A percentile compares a stretch with the other conserved stretches of the same genome.
Conservation (phyloP, 2,329 filamentous ascomycete species). For the Endothia cerciana region DNA sequence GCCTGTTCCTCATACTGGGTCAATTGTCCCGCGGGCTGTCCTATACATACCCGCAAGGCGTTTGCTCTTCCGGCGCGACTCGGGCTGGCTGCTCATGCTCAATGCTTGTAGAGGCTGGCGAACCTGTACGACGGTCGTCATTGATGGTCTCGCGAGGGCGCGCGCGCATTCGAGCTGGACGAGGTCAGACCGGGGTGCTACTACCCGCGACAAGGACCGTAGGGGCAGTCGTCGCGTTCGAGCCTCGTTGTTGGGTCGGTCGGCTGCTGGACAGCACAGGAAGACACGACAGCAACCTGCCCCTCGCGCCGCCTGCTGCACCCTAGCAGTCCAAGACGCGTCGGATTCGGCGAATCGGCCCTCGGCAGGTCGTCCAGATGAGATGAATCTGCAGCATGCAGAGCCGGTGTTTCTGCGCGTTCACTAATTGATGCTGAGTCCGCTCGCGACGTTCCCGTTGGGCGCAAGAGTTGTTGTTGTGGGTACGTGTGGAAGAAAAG, state of each 20-base stretch:
- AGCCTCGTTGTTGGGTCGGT: conserved; percentile 9
- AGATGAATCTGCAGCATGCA: conserved; percentile 15
- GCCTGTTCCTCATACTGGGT: neutral
- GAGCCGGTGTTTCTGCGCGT: conserved; percentile 21
- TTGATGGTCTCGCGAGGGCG: conserved; percentile 50
- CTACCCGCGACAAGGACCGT: neutral
- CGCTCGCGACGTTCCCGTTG: conserved; percentile 13
- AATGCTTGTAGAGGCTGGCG: conserved; percentile 67
- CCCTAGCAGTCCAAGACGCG: conserved; percentile 22
- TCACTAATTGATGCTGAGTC: conserved; percentile 27
- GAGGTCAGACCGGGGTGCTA: neutral
- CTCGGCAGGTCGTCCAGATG: neutral
- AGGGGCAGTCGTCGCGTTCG: conserved; percentile 11
- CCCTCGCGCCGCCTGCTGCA: conserved; percentile 25
- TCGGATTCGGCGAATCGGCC: conserved; percentile 18
- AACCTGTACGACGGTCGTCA: conserved; percentile 70
- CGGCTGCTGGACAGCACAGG: neutral
- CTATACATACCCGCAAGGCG: conserved; percentile 58
- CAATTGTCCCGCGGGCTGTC: neutral
- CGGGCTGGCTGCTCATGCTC: conserved; percentile 69
- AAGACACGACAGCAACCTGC: conserved; percentile 16
- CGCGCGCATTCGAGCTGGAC: conserved; percentile 21
- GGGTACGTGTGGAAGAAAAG: neutral
- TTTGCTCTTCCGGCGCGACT: conserved; percentile 63
- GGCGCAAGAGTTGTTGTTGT: conserved; percentile 16